These are phyloP conservation scores for Ammopiptanthus mongolicus DNA, from an alignment of 306 rosid genomes.

Conservation along the genomic window DNA sequence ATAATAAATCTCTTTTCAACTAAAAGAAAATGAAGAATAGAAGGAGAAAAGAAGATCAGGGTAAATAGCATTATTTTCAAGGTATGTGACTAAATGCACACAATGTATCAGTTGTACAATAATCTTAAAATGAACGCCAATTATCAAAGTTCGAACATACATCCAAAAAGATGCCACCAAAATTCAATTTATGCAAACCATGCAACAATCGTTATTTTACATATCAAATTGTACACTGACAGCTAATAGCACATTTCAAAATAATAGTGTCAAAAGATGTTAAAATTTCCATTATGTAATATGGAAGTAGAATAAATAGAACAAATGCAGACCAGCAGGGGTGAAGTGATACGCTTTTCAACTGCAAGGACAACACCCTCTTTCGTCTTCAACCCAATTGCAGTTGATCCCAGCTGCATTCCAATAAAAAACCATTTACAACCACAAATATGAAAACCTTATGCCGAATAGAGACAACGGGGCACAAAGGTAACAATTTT, in stretches of 20 bases:
- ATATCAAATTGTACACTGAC: background rate
- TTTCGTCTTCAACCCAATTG: slow-evolving; percentile 91
- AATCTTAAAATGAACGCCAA: background rate
- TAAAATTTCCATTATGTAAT: background rate
- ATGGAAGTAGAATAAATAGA: background rate
- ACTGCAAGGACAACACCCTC: slow-evolving; percentile 97
- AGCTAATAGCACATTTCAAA: background rate
- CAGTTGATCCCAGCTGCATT: slow-evolving; percentile 87
- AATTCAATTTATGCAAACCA: background rate
- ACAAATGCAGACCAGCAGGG: slow-evolving; percentile 54
- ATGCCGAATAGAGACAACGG: background rate
- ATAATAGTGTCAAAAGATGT: background rate
- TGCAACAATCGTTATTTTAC: background rate
- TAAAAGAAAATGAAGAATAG: background rate
- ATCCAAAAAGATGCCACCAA: background rate
- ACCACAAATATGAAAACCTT: background rate
- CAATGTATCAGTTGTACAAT: background rate
- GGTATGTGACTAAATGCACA: background rate
- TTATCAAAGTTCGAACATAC: background rate
- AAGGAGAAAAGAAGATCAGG: background rate
- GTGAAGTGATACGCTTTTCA: slow-evolving; percentile 94
- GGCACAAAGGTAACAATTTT: background rate
- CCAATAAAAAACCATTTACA: background rate
- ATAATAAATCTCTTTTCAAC: background rate
- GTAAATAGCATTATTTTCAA: background rate